These are phyloP conservation scores for Micractinium conductrix DNA, from an alignment of 139 green algal genomes.

Conservation along the genomic window DNA sequence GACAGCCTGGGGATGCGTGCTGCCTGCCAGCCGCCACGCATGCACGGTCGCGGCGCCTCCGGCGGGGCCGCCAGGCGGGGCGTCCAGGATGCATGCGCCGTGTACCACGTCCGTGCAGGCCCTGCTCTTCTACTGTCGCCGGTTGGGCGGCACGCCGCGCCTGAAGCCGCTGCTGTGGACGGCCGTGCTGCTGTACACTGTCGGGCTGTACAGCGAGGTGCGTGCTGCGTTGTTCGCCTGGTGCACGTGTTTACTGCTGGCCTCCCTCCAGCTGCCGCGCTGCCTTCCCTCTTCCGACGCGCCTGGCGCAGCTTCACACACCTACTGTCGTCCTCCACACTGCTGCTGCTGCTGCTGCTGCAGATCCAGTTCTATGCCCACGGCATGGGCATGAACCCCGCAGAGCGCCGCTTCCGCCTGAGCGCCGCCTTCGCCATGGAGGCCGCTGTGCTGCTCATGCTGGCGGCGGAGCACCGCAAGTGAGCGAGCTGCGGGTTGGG, in stretches of 20 bases:
- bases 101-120: too few relatives aligned
- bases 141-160: slow-evolving; percentile 3
- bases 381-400: slow-evolving; percentile 27
- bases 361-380: slow-evolving; percentile 14
- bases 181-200: slow-evolving; percentile 5
- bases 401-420: slow-evolving; percentile 28
- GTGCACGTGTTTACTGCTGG: background rate
- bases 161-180: slow-evolving; percentile 9
- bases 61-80: too few relatives aligned
- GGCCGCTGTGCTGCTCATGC: background rate
- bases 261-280: background rate
- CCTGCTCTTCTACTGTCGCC: slow-evolving; percentile 8
- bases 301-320: background rate
- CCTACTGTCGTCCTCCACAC: background rate
- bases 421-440: background rate
- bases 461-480: slow-evolving; percentile 11
- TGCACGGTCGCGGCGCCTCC: too few relatives aligned
- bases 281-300: background rate
- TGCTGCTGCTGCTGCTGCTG: background rate
- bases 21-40: background rate
- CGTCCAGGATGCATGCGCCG: too few relatives aligned
- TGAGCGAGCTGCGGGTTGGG: background rate
- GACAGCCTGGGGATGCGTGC: too few relatives aligned
- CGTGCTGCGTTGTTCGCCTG: background rate
- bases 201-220: slow-evolving; percentile 37